Evolutionary conservation across 1,284 basidiomycete species (phyloP), one percentile per base, ranked within the genome.

Genomic region (Cryptococcus deneoformans): DNA sequence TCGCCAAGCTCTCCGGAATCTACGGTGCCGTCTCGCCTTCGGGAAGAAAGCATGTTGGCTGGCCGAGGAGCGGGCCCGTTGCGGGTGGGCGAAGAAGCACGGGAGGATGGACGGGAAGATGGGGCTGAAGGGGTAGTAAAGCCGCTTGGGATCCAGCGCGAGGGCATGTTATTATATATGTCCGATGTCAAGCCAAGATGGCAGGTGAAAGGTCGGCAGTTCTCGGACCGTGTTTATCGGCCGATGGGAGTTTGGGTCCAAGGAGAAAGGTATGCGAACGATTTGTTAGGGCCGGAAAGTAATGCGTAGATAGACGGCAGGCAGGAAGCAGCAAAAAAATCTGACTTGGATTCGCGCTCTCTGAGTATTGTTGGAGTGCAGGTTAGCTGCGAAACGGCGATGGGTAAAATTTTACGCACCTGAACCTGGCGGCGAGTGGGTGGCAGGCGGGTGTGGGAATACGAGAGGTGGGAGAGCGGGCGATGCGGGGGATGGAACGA

Each of bases 281-380:
- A 74, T 75, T 61, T 70, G 69, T 58, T 75, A 70, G 52, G 76
- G 66, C 29, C 70, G 73, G 35, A 76, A 76, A 36, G 75, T 76
- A 37, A 75, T 29, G 29, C 3, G 29, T 29, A 4, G 29, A 5
- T 29, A 29, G 29, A 5, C 29, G 29, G 29, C 29, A 29, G 5
- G 5, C 29, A 29, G 29, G 5, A 29, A 29, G 29, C 29, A 29
- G 29, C 29, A 5, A 29, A 20, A 20, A 20, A 20, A 20, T 20
- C 20, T 20, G 20, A 20, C 20, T 20, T 20, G 20, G 20, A 20
- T 20, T 20, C 20, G 20, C 20, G 20, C 20, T n/a, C 20, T 2
- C 20, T 20, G 20, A 20, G 20, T 20, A 20, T 20, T 20, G 20
- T 20, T 20, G 20, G 20, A 20, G 20, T 20, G 20, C 20, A 20